Conservation (phyloP, 345 rosid species). For the Sonneratia caseolaris region DNA sequence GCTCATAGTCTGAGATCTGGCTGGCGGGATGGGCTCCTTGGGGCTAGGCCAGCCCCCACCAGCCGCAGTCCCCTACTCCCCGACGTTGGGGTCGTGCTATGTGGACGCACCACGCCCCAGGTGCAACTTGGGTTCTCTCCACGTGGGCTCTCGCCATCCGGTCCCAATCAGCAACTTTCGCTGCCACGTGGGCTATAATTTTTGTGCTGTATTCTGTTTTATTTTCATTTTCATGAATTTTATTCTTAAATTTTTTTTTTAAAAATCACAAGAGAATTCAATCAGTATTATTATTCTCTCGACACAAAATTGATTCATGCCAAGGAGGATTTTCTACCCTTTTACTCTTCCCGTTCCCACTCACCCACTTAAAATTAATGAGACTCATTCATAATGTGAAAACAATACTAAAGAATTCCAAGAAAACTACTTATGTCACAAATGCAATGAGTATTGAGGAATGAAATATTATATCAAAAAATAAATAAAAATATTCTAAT, state of each 20-base stretch:
- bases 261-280: no score
- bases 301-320: background rate
- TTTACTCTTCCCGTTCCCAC: no score
- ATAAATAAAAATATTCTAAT: no score
- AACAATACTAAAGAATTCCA: background rate
- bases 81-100: background rate
- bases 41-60: constrained; percentile 11
- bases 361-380: no score
- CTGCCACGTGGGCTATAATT: constrained; percentile 17
- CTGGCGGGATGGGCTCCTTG: constrained; percentile 46
- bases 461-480: no score
- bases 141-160: constrained; percentile 22
- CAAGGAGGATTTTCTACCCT: no score
- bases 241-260: no score
- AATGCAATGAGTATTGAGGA: background rate
- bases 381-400: background rate
- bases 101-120: background rate
- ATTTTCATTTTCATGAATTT: no score
- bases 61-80: constrained; percentile 14
- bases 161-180: constrained; percentile 26
- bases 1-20: constrained; percentile 12
- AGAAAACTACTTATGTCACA: background rate
- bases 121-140: constrained; percentile 24
- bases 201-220: no score
- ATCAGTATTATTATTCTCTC: background rate